Evolutionary conservation across 2,329 filamentous ascomycete species (phyloP), one percentile per base, ranked within the genome.

Genomic region (Fusarium begoniae): DNA sequence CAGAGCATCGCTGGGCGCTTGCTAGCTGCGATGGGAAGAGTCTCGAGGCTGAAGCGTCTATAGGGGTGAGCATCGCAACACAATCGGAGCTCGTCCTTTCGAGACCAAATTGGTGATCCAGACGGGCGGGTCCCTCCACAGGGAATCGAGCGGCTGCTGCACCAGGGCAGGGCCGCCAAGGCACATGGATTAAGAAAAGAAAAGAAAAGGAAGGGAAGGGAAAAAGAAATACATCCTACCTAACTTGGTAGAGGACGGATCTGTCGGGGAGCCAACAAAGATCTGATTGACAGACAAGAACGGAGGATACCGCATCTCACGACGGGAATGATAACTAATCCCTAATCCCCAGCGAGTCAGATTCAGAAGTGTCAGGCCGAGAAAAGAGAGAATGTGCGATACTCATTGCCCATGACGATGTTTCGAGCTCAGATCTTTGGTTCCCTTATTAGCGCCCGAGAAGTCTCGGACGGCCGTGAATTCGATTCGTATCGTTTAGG

Each of bases 91-190:
- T 43, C 35, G 45, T 55, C 35, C 54, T 38, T 55, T 44, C 65
- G 75, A 50, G 45, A 61, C 72, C 54, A 75, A 66, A 66, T 67
- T 69, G 59, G 61, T 73, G 72, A 75, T 75, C 72, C 65, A 67
- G 69, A 73, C 69, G 55, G 69, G 61, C 58, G 72, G 72, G 59
- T 61, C 68, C 54, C 53, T 63, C 47, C 55, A 65, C 72, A 75
- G 45, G 69, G 65, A 73, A 75, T 75, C 72, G 72, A 55, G 67
- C 53, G 44, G 63, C 24, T 38, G 48, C 66, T 47, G 45, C 22
- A 43, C 62, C 35, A 70, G 67, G 71, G 44, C 35, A 71, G 67
- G 71, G 44, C 54, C 62, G 41, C 48, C 45, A 71, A 63, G 47
- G 40, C 45, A 65, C 44, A 55, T 64, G 54, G 51, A 40, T 35